Base-by-base conservation (phyloP, 208 protist genomes). In the Trypanosoma platydactyli region DNA sequence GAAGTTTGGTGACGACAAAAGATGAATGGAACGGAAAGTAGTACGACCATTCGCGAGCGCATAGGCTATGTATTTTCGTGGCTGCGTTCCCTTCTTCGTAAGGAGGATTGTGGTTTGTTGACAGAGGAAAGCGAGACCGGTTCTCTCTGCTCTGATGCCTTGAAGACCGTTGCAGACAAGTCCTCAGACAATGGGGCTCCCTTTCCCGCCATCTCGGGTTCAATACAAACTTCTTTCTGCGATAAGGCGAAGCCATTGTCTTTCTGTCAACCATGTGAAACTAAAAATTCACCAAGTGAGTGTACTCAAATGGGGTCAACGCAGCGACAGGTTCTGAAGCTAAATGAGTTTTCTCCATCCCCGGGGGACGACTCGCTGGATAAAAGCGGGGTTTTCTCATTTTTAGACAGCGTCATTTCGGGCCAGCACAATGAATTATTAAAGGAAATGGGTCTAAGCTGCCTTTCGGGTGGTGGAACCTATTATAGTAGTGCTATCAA, bases 351-450 rank as follows among this genome's bases (percentile, higher is more conserved):
- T 7, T 38, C 9, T 46, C 12, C 15, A 11, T 16, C 5, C 24
- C 16, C 18, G 4, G 60, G 40, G 15, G 40, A 5, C 42, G n/a
- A n/a, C 0, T 11, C 35, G 22, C 18, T 29, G 20, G 60, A 64
- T 24, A 59, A 82, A 35, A 76, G 80, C 48, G 82, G 50, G 1
- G 82, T 88, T 1, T 75, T 72, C 27, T 76, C 83, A 29, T 94
- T 94, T 56, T 64, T 94, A n/a, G 56, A 84, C 13, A 66, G 75
- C 51, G 79, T 90, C 48, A 89, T 92, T 38, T 77, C 71, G 11
- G 88, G 88, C 12, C 81, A 83, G 44, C 81, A 84, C 15, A 77
- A 85, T 15, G 60, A 81, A 38, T 68, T 92, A 5, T 64, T 85
- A 12, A 76, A 84, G 59, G 71, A 83, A 45, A 68, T 89, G 38